phyloP scores from a whole-genome alignment of 179 eudicot genomes.

The Carnegiea gigantea region DNA sequence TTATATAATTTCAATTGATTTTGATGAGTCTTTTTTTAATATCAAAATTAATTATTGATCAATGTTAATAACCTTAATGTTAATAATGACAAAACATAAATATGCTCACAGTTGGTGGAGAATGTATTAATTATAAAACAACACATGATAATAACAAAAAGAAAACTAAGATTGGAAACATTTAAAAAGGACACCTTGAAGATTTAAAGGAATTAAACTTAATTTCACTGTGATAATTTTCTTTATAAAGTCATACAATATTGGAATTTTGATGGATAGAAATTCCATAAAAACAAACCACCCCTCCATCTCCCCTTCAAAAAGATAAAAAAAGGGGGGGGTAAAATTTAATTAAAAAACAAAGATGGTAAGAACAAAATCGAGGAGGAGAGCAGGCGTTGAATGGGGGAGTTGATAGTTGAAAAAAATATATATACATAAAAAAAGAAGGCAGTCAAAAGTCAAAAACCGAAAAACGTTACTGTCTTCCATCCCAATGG shows the following conservation, averaged over 20 bases:
- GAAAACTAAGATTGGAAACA: background rate
- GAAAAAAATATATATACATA: background rate
- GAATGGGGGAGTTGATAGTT: conserved; percentile 24
- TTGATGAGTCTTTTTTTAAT: background rate
- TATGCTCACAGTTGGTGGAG: background rate
- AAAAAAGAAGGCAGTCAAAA: conserved; percentile 13
- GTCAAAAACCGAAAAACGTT: conserved; percentile 18
- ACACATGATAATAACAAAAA: background rate
- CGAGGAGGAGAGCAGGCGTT: conserved; percentile 16
- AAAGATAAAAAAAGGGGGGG: no score
- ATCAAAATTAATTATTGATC: no score
- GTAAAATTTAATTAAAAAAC: background rate
- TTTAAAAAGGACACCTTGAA: background rate
- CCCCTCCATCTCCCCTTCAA: no score
- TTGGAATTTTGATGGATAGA: background rate
- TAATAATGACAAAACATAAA: background rate
- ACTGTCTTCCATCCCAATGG: background rate
- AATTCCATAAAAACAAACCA: background rate
- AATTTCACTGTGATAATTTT: conserved; percentile 8
- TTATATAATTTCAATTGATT: background rate
- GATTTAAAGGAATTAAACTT: background rate
- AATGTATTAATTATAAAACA: background rate
- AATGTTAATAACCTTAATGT: no score
- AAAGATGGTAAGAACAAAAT: conserved; percentile 2
- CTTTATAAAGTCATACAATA: conserved; percentile 1